Evolutionary conservation across 2,329 filamentous ascomycete species (phyloP).

Genomic region (Neofusicoccum parvum): DNA sequence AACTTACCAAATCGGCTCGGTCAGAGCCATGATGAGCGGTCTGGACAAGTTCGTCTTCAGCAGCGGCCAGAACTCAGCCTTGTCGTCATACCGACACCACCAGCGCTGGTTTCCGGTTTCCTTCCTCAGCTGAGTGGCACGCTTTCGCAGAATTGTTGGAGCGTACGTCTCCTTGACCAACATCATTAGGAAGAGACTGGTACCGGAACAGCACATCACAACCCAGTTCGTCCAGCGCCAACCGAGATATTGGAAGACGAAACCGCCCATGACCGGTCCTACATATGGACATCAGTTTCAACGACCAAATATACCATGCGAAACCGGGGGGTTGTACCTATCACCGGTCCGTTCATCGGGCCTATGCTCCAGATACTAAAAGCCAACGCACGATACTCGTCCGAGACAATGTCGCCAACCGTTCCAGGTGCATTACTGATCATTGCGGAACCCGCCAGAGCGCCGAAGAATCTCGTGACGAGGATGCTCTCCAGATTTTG

Average conservation of each 20-base stretch:
- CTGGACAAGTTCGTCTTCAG: conserved; percentile 75
- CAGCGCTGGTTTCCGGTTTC: conserved; percentile 71
- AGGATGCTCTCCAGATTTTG: conserved; percentile 47
- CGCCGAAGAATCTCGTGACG: conserved; percentile 52
- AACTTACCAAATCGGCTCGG: conserved; percentile 79
- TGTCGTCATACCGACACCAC: conserved; percentile 81
- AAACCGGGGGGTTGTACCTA: background rate
- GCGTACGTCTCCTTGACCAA: conserved; percentile 73
- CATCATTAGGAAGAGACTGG: conserved; percentile 5
- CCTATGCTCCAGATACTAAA: conserved; percentile 76
- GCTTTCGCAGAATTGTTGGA: conserved; percentile 68
- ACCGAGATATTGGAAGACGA: conserved; percentile 49
- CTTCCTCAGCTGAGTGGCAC: conserved; percentile 65
- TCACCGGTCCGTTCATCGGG: conserved; percentile 51
- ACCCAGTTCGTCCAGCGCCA: conserved; percentile 83
- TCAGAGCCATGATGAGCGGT: conserved; percentile 75
- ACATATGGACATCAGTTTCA: conserved; percentile 47
- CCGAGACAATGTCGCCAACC: conserved; percentile 67
- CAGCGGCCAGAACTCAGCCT: conserved; percentile 61
- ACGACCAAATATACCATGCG: background rate
- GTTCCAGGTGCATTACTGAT: conserved; percentile 76
- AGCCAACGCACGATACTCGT: conserved; percentile 77
- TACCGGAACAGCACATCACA: conserved; percentile 68
- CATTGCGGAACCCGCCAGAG: conserved; percentile 64
- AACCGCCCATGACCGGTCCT: conserved; percentile 59